Evolutionary conservation across 257 asterid genomes (phyloP), one percentile per base, ranked within the genome.

Genomic region (Solanum pinnatisectum): DNA sequence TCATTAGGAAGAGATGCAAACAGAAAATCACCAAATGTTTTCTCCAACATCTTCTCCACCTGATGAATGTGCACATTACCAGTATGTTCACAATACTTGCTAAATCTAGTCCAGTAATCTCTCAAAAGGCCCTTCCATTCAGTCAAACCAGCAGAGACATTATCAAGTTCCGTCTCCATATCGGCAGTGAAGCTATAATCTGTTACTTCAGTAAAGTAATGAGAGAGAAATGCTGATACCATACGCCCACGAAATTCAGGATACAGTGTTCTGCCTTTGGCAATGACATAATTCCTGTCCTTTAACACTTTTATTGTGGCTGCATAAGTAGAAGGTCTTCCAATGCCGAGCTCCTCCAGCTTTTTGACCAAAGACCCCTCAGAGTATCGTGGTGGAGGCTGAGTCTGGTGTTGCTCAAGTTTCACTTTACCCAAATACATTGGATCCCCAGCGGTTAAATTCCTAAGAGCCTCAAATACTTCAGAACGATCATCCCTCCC

Each of bases 181-280:
- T 96, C 98, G 33, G 99, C 98, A 84, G 99, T 97, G 94, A 97
- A 97, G 89, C 95, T 91, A 88, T 94, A 97, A 92, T 97, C 98
- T 20, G 98, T 94, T 89, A 97, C 98, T 93, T 97, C 99, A 4
- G 98, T 91, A 86, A 97, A 97, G 90, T 95, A 94, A 84, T 93
- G 94, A 15, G 98, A 91, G 87, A 97, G 98, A 89, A 94, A 97
- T 35, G 98, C 98, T 9, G 98, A 95, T 85, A 97, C 98, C 96
- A 97, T 96, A 59, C 99, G 97, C 40, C 99, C 99, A 59, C 98
- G 98, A 90, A 97, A 97, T 91, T 97, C 99, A 7, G 98, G 98
- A 88, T 87, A 84, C 59, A 97, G 25, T 37, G 93, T 88, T 92
- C 98, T 91, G 90, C 87, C 89, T 91, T 92, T 95, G 84, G 87